Conservation (phyloP, 1,284 basidiomycete genomes). For the Rhodotorula sp. region DNA sequence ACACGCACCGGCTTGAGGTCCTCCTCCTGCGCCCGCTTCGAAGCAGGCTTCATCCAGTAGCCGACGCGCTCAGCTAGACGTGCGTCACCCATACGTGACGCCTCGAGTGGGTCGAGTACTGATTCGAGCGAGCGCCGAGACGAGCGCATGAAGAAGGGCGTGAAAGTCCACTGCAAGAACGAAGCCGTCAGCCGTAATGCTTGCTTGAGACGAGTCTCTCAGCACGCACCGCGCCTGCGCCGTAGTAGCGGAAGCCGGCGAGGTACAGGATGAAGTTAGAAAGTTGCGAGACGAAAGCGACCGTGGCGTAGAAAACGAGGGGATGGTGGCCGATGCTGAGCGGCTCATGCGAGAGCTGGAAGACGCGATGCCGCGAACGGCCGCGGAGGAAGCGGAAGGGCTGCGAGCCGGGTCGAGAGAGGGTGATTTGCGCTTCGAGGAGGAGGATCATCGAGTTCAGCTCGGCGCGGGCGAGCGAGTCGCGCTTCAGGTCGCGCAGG, state of each 20-base stretch:
- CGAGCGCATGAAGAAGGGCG: conserved; percentile 23
- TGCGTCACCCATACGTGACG: conserved; percentile 10
- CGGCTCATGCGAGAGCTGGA: conserved; percentile 22
- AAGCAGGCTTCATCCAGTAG: conserved; percentile 36
- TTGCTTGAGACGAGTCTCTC: rapidly evolving
- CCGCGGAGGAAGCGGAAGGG: conserved; percentile 33
- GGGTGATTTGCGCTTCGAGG: conserved; percentile 30
- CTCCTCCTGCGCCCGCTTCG: conserved; percentile 12
- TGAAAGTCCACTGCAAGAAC: conserved; percentile 21
- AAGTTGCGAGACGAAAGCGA: conserved; percentile 10
- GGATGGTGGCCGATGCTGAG: conserved; percentile 29
- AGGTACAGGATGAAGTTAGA: conserved; percentile 16
- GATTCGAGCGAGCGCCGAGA: conserved; percentile 31
- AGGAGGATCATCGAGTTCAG: conserved; percentile 33
- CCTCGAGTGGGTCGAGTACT: conserved; percentile 24
- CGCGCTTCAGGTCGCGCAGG: conserved; percentile 17
- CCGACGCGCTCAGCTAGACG: conserved; percentile 16
- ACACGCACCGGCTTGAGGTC: conserved; percentile 8
- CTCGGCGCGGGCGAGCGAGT: conserved; percentile 19
- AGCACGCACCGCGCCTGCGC: conserved; percentile 1
- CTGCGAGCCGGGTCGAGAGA: conserved; percentile 1
- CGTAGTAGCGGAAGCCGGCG: conserved; percentile 37
- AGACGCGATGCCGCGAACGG: conserved; percentile 14
- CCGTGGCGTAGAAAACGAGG: conserved; percentile 28
- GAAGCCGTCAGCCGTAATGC: too few species aligned